Conservation (phyloP, 441 rosid species). For the Pelargonium fulgidum region DNA sequence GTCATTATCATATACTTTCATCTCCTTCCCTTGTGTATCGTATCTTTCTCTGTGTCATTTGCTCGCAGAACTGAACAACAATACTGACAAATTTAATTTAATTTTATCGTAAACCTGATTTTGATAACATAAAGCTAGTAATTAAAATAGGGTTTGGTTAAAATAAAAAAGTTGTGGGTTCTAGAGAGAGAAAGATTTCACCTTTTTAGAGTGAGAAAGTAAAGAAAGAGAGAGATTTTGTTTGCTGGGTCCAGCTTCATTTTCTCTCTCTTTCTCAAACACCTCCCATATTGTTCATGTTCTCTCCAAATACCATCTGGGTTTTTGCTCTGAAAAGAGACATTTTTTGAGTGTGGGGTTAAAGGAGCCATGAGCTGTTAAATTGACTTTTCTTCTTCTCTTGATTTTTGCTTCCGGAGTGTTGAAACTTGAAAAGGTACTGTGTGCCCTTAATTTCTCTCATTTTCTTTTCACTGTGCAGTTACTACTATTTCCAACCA, state of each 20-base stretch:
- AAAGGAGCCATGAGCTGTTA: constrained; percentile 3
- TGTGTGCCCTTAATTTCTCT: constrained; percentile 1
- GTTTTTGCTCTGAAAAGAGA: not conserved
- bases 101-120: no score
- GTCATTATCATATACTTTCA: no score
- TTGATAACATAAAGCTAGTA: not conserved
- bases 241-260: not conserved
- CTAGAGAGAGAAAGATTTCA: constrained; percentile 9
- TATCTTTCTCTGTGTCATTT: no score
- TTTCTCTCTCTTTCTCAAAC: not conserved
- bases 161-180: not conserved
- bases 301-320: not conserved
- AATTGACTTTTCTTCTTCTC: not conserved
- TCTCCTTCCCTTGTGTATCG: no score
- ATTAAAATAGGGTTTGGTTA: not conserved
- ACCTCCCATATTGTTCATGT: not conserved
- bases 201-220: not conserved
- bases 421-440: not conserved
- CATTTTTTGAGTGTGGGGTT: constrained; percentile 1
- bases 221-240: constrained; percentile 3
- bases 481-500: constrained; percentile 3
- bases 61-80: no score
- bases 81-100: no score
- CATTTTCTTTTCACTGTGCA: not conserved
- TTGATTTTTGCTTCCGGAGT: not conserved